These are phyloP conservation scores for Venturiaceae sp. DNA, from an alignment of 2,329 filamentous ascomycete genomes.

Conservation along the genomic window DNA sequence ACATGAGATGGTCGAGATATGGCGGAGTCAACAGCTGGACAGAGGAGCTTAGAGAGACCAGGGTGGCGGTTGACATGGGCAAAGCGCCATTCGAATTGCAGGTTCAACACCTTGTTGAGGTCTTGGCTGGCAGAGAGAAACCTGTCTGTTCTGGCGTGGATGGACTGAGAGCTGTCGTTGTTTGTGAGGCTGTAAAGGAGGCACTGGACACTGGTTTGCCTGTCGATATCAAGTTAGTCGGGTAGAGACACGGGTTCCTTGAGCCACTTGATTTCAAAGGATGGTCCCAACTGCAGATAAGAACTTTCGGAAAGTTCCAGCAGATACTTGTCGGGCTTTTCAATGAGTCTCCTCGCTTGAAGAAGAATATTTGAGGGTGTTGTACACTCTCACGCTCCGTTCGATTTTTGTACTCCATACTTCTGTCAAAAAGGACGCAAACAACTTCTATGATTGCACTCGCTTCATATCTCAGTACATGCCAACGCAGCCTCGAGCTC, in stretches of 20 bases:
- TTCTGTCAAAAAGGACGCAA: too few relatives aligned
- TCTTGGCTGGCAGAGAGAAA: conserved; percentile 32
- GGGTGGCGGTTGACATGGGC: conserved; percentile 19
- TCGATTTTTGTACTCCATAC: neutral
- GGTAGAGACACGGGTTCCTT: too few relatives aligned
- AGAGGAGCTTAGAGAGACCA: conserved; percentile 23
- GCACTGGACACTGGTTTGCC: conserved; percentile 31
- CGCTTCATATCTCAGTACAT: too few relatives aligned
- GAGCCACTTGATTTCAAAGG: too few relatives aligned
- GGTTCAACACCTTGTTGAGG: conserved; percentile 40
- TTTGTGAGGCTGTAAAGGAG: conserved; percentile 41
- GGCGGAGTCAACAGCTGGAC: conserved; percentile 31
- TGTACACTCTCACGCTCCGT: too few relatives aligned
- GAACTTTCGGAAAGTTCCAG: too few relatives aligned
- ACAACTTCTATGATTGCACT: too few relatives aligned
- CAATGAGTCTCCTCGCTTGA: too few relatives aligned
- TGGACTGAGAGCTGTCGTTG: conserved; percentile 40
- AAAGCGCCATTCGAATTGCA: conserved; percentile 44
- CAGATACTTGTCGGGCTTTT: too few relatives aligned
- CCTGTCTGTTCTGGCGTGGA: conserved; percentile 40
- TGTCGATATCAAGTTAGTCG: conserved; percentile 20
- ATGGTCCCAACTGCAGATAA: too few relatives aligned
- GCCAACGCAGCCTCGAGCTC: neutral
- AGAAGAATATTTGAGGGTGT: too few relatives aligned
- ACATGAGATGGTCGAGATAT: conserved; percentile 41